Evolutionary conservation across 1,139 yeast species (phyloP), one percentile per base, ranked within the genome.

Genomic region (Zygotorulaspora mrakii): DNA sequence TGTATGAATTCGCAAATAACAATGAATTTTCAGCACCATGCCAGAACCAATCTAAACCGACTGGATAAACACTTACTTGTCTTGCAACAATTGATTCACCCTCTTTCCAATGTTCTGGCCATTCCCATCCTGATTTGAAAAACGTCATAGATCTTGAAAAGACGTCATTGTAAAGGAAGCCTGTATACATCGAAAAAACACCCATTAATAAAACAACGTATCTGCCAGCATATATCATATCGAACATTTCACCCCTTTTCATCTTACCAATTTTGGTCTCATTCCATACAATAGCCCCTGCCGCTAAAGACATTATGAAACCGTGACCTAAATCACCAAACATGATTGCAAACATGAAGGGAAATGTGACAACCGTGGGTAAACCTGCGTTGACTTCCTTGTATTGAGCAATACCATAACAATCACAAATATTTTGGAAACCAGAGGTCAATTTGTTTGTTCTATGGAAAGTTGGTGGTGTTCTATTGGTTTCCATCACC

Each of bases 261-360:
- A 79, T 73, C 39, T 73, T 71, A 13, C 74, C 82, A 46, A 91
- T 73, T 38, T 68, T 67, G 42, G 65, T 65, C 64, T 91, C 98
- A 55, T 82, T 80, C 37, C 74, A 52, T 11, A 91, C 88, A 54
- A 91, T 68, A 31, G 71, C 70, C 23, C 78, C 61, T 6, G 94
- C 94, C 8, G 85, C 89, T 49, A 86, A 63, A 32, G 80, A 69
- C 54, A 94, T 71, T 46, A 94, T 75, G 40, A 87, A 69, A 12
- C 98, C 98, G 63, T 91, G 99, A 3, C 99, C 99, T 47, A 89
- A 66, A 67, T 91, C 99, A 65, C 98, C 99, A 72, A 91, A 91
- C 99, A 91, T 91, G 53, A 94, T 85, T 25, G 98, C 96, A 70
- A 91, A 91, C 96, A 91, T 87, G 65, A 94, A 91, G 10, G 99